These are phyloP conservation scores for Leccinum imitatum DNA, from an alignment of 768 basidiomycete genomes.

Conservation along the genomic window DNA sequence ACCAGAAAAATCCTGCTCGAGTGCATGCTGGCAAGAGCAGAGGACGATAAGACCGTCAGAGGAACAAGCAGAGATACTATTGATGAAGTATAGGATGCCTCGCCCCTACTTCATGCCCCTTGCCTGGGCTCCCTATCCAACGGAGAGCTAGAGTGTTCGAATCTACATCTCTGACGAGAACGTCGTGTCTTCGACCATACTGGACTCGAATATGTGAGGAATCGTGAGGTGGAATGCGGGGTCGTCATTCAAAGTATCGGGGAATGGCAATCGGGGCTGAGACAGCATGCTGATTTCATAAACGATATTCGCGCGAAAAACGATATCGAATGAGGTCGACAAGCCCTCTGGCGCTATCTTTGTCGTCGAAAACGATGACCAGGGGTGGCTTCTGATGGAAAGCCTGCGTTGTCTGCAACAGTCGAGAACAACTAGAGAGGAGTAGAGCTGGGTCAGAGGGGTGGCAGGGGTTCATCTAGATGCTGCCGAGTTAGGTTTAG, in stretches of 20 bases:
- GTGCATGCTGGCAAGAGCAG: too few species aligned
- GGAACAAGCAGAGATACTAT: too few species aligned
- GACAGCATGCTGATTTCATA: slow-evolving; percentile 50
- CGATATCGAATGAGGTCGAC: slow-evolving; percentile 42
- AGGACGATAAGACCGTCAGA: too few species aligned
- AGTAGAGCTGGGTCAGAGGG: too few species aligned
- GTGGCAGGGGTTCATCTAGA: too few species aligned
- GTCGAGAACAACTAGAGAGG: slow-evolving; percentile 29
- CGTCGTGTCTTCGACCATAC: slow-evolving; percentile 44
- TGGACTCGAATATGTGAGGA: slow-evolving; percentile 62
- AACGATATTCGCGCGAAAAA: slow-evolving; percentile 54
- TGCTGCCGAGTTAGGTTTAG: too few species aligned
- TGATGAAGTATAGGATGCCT: too few species aligned
- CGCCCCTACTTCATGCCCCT: too few species aligned
- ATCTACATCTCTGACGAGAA: too few species aligned
- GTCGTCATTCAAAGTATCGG: slow-evolving; percentile 3
- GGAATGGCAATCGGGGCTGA: slow-evolving; percentile 44
- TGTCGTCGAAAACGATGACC: slow-evolving; percentile 33
- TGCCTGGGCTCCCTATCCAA: too few species aligned
- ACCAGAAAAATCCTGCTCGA: too few species aligned
- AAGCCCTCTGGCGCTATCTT: slow-evolving; percentile 20
- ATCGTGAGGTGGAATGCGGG: slow-evolving; percentile 68
- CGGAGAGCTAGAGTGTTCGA: too few species aligned
- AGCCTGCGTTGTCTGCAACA: neutral
- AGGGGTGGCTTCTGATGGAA: slow-evolving; percentile 31